Evolutionary conservation across 495 filamentous ascomycete species (phyloP), one percentile per base, ranked within the genome.

Genomic region (Gamarada debralockiae): DNA sequence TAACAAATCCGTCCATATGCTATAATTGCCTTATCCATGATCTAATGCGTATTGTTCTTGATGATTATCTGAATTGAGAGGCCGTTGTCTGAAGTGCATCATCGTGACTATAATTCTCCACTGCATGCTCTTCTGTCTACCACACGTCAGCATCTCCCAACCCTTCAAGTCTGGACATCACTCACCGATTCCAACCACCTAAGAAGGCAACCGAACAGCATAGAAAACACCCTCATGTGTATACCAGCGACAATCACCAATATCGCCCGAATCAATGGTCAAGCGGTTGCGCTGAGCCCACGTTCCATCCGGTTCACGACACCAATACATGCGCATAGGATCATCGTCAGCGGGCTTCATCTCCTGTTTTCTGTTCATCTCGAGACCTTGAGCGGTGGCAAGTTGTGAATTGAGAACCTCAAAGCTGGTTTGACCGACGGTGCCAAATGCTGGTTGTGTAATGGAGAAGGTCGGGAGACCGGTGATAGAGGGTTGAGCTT

Each of bases 281-380:
- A 64, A 64, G n/a, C 76, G 70, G 56, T 69, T 72, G 22, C 70
- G 65, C 42, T 74, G 60, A 20, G 68, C 65, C 69, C 70, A 79
- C 34, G 64, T 62, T 13, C 71, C 71, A 56, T 78, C 70, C 18
- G 70, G 56, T 55, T 79, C 75, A 12, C 75, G 70, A 40, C 68
- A 65, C 65, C 71, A 73, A 55, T 78, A 80, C 64, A 75, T 66
- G 46, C 76, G 75, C 33, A 64, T 69, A 15, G 72, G 68, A 51
- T 80, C 72, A 23, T 73, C 66, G 50, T 79, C 76, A 3, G 71
- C 67, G 0, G 77, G 77, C 42, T 71, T 72, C 48, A 79, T 75
- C 34, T 76, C 74, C 65, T 78, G 75, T 12, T 73, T 68, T 55
- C 74, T 69, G 44, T 73, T 62, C 6, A 70, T 62, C 6, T 67